Evolutionary conservation across 441 rosid species (phyloP).

Genomic region (Corymbia citriodora): DNA sequence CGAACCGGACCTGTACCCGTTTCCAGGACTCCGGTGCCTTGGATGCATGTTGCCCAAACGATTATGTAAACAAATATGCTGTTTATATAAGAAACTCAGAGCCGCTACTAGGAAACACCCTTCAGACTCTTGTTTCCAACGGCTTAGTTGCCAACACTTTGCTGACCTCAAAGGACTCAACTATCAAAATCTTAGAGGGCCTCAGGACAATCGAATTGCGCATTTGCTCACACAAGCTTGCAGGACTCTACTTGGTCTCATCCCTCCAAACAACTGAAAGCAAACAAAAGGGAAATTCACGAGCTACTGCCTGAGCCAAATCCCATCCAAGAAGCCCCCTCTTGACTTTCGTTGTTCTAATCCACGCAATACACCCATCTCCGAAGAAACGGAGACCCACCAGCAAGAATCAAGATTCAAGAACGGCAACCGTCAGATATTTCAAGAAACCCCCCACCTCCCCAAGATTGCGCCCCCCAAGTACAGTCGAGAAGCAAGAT

Average conservation of each 20-base stretch:
- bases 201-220: neutral
- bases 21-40: constrained; percentile 83
- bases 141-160: neutral
- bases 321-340: neutral
- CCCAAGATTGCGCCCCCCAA: neutral
- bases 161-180: neutral
- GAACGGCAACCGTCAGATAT: neutral
- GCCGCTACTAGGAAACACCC: neutral
- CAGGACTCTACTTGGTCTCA: neutral
- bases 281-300: neutral
- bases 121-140: neutral
- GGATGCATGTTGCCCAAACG: constrained; percentile 52
- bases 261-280: neutral
- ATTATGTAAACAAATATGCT: neutral
- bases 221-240: neutral
- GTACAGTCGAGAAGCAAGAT: neutral
- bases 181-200: neutral
- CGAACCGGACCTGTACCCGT: constrained; percentile 72
- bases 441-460: neutral
- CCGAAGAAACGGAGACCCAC: neutral
- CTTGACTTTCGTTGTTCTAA: neutral
- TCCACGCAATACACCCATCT: neutral
- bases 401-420: neutral
- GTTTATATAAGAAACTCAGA: neutral
- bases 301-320: neutral